These are phyloP conservation scores for Blastosporella zonata DNA, from an alignment of 1,284 basidiomycete species.

Conservation along the genomic window DNA sequence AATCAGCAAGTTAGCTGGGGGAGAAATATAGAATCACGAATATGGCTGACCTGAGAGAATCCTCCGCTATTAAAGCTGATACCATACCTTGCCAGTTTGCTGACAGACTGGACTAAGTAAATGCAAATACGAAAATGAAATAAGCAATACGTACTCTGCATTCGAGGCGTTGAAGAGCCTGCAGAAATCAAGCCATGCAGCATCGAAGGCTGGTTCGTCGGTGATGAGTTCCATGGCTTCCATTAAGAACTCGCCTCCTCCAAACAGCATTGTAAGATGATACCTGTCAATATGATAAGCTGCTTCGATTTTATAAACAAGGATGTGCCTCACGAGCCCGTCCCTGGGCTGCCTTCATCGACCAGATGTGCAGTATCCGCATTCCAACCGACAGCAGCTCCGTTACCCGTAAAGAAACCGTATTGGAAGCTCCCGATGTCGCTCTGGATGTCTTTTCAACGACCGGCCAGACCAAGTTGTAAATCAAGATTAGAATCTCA, in stretches of 20 bases:
- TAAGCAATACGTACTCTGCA: slow-evolving; percentile 31
- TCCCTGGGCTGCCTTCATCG: slow-evolving; percentile 36
- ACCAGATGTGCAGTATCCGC: slow-evolving; percentile 38
- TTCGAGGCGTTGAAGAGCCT: slow-evolving; percentile 35
- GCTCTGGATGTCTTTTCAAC: slow-evolving; percentile 19
- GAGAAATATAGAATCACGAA: neutral
- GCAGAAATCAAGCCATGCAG: slow-evolving; percentile 42
- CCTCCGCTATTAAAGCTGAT: slow-evolving; percentile 35
- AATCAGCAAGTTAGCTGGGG: neutral
- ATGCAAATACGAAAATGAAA: neutral
- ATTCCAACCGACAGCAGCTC: slow-evolving; percentile 40
- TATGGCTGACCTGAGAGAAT: slow-evolving; percentile 30
- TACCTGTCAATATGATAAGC: neutral
- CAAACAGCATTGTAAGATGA: slow-evolving; percentile 38
- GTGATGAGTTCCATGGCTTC: slow-evolving; percentile 39
- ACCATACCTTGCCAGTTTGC: slow-evolving; percentile 37
- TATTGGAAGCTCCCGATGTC: slow-evolving; percentile 39
- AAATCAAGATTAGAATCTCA: slow-evolving; percentile 7
- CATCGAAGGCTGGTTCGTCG: slow-evolving; percentile 39
- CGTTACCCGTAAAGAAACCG: slow-evolving; percentile 39
- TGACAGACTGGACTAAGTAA: slow-evolving; percentile 11
- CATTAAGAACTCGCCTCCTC: slow-evolving; percentile 43
- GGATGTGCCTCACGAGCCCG: slow-evolving; percentile 25
- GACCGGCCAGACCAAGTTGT: neutral
- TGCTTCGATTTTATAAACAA: too few relatives aligned